Evolutionary conservation across 208 protist genomes (phyloP), one percentile per base, ranked within the genome.

Genomic region (Wallacemonas collosoma): DNA sequence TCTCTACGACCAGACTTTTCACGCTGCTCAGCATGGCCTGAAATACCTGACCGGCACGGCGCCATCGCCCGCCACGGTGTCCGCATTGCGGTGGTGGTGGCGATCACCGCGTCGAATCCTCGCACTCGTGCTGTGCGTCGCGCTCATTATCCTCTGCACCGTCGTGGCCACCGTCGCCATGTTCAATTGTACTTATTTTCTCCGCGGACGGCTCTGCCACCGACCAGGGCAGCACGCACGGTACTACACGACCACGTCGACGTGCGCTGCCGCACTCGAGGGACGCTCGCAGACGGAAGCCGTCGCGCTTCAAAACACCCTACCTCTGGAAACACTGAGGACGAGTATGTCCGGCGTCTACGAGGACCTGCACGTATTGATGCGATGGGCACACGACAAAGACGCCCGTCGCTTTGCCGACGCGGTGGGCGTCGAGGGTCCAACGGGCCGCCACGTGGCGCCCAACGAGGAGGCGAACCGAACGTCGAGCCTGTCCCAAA

Each of bases 161-260:
- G 60, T 65, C n/a, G 2, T 48, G 4, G 6, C 15, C 41, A 53
- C 60, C 5, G 60, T 65, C 8, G 60, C 14, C 14, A 14, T 41
- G n/a, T 65, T 65, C 60, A 65, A 65, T 41, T 65, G 60, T 41
- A 65, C 60, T 0, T 65, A 65, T 41, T 65, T 65, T 50, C 40
- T 65, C 4, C 60, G 60, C 43, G 60, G 60, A 3, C 36, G 60
- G 12, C 41, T 65, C 14, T 65, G 60, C 43, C 60, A 65, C 15
- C 60, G 60, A 7, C 60, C 43, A 8, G 60, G 60, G 40, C 60
- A 65, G 40, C 11, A 65, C 5, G 43, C 43, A 38, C 60, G 60
- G 11, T 65, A 65, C 60, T 44, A 65, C 60, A 65, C 60, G n/a
- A 50, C 12, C n/a, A 65, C 41, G 17, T 65, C 60, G n/a, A 65